A percentile compares a stretch with the other conserved stretches of the same genome.
Evolutionary conservation across 2,329 filamentous ascomycete species (phyloP).

Genomic region (Coniella lustricola): DNA sequence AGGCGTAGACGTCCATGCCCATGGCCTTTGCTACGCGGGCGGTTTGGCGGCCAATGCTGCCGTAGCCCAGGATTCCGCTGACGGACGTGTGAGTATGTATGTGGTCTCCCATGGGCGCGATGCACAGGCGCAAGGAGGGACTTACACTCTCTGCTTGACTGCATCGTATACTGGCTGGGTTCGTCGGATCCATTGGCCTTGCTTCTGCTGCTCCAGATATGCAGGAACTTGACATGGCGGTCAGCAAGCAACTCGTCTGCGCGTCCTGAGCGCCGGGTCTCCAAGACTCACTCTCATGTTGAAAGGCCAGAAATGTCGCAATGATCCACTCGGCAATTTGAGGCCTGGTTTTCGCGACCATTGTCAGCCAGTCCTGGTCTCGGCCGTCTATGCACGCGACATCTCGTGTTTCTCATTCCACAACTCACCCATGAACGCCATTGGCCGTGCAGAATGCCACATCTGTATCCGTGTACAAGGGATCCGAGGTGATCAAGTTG

Average conservation of each 20-base stretch:
- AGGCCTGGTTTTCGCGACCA: constrained; percentile 30
- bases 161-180: constrained; percentile 32
- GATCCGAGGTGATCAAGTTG: constrained; percentile 39
- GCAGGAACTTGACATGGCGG: constrained; percentile 32
- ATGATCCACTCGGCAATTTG: constrained; percentile 54
- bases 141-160: constrained; percentile 43
- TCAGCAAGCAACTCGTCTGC: no score
- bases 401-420: no score
- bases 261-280: neutral
- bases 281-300: constrained; percentile 27
- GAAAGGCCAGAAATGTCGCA: constrained; percentile 41
- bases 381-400: no score
- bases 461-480: constrained; percentile 43
- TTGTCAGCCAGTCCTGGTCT: no score
- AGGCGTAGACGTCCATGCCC: constrained; percentile 68
- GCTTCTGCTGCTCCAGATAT: constrained; percentile 37
- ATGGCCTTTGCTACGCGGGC: constrained; percentile 54
- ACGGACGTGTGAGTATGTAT: neutral
- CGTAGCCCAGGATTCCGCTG: constrained; percentile 48
- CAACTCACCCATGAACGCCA: constrained; percentile 47
- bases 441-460: constrained; percentile 48
- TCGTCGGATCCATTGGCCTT: constrained; percentile 36
- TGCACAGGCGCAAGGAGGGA: neutral
- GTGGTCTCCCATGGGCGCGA: no score
- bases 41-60: constrained; percentile 45